Evolutionary conservation across 192 early-diverging fungal species (phyloP), one percentile per base, ranked within the genome.

Genomic region (Coemansia sp.): DNA sequence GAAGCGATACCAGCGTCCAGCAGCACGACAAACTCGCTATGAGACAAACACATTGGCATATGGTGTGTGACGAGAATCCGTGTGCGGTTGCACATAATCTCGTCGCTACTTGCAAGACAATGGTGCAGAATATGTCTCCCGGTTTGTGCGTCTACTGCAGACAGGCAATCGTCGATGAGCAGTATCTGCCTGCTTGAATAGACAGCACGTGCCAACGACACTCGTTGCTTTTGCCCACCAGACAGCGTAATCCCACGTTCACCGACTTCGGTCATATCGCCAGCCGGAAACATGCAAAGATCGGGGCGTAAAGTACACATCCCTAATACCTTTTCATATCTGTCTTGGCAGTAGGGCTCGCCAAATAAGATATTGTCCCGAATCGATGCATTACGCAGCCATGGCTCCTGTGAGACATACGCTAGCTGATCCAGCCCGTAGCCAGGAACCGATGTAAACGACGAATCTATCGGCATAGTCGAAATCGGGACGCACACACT

Each of bases 61-160:
- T 93, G 89, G 73, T 97, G 96, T 1, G 94, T 94, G 23, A 95
- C 94, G 28, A 98, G 75, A 20, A 98, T 67, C 16, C 88, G 60
- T 0, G 96, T 98, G 15, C 93, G 84, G 21, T 84, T 78, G 7
- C 58, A 58, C 84, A 97, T 80, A 46, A 94, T 84, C 18, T 4
- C 21, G 8, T 34, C 40, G 23, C 42, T 55, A 34, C 84, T 84
- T 23, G 84, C 82, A 62, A 98, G 60, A 53, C 91, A 93, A 30
- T 90, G 63, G 21, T 92, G 83, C 64, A 91, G 88, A 31, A 99
- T 75, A 61, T 93, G 90, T 37, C 86, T 86, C 9, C 91, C 94
- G 1, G 95, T 97, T 31, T 94, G 94, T 5, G 93, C 87, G 70
- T 99, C 97, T 0, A 97, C 95, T 23, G 95, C 97, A 30, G 91